A percentile compares a stretch with the other conserved stretches of the same genome.
These are phyloP conservation scores for Erythrophleum ivorense DNA, from an alignment of 331 rosid genomes.

Conservation along the genomic window DNA sequence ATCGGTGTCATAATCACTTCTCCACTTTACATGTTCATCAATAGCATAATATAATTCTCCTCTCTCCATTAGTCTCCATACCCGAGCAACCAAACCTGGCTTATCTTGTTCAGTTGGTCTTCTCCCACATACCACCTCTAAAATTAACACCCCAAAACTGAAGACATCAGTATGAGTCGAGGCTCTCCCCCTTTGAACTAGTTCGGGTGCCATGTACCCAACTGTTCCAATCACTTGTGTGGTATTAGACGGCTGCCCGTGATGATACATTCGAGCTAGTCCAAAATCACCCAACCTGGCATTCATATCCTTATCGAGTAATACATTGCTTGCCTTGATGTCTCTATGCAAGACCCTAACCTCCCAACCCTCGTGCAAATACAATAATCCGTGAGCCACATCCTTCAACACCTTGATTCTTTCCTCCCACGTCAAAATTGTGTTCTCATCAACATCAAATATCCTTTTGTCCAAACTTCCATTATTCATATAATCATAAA, in stretches of 20 bases:
- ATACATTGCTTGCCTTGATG: constrained; percentile 70
- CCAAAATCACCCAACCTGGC: constrained; percentile 73
- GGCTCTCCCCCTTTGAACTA: constrained; percentile 54
- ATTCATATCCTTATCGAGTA: constrained; percentile 66
- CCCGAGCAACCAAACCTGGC: constrained; percentile 54
- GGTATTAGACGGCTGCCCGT: constrained; percentile 42
- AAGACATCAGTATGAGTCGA: constrained; percentile 58
- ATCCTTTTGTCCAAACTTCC: constrained; percentile 67
- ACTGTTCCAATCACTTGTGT: constrained; percentile 64
- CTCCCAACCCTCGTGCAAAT: constrained; percentile 78
- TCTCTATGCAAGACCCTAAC: constrained; percentile 67
- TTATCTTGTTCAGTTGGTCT: constrained; percentile 55
- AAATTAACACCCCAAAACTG: constrained; percentile 58
- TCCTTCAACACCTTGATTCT: constrained; percentile 61
- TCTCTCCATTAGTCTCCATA: constrained; percentile 50
- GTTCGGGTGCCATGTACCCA: constrained; percentile 67
- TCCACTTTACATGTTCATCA: constrained; percentile 53
- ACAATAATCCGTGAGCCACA: constrained; percentile 62
- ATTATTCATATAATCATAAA: constrained; percentile 67
- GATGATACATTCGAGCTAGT: constrained; percentile 56
- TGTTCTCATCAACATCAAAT: constrained; percentile 46
- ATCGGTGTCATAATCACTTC: constrained; percentile 26
- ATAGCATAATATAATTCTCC: constrained; percentile 45
- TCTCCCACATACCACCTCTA: constrained; percentile 64
- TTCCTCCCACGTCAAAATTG: constrained; percentile 47